These are phyloP conservation scores for Akanthomyces lecanii DNA, from an alignment of 2,329 filamentous ascomycete genomes.

Conservation along the genomic window DNA sequence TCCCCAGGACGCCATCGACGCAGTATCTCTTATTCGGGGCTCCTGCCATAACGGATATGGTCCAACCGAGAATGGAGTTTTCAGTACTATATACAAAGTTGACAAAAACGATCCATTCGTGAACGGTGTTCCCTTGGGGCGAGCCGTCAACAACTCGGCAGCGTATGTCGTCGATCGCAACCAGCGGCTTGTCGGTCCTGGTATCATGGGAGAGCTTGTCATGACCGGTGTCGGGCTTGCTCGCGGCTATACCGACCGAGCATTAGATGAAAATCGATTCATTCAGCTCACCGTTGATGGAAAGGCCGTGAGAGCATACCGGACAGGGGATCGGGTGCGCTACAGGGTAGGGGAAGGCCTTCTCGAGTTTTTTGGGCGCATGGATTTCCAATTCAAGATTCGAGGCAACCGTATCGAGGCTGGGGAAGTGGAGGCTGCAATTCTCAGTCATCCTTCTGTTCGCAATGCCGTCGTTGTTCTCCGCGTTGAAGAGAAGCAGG, in stretches of 20 bases:
- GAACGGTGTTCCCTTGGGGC: slow-evolving; percentile 24
- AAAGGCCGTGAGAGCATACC: slow-evolving; percentile 21
- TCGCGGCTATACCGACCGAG: slow-evolving; percentile 21
- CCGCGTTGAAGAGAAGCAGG: neutral
- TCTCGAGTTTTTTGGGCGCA: slow-evolving; percentile 27
- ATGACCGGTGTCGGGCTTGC: slow-evolving; percentile 24
- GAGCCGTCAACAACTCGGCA: slow-evolving; percentile 23
- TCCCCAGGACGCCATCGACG: slow-evolving; percentile 5
- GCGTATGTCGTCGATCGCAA: slow-evolving; percentile 21
- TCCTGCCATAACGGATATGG: slow-evolving; percentile 23
- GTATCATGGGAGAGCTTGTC: slow-evolving; percentile 25
- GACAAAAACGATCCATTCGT: neutral
- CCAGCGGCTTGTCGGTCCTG: slow-evolving; percentile 20
- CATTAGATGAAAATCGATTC: slow-evolving; percentile 19
- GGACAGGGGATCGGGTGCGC: slow-evolving; percentile 27
- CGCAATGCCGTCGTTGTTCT: slow-evolving; percentile 22
- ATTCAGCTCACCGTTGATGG: slow-evolving; percentile 14
- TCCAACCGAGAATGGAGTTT: slow-evolving; percentile 23
- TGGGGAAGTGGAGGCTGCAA: slow-evolving; percentile 25
- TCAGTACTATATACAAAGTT: slow-evolving; percentile 20
- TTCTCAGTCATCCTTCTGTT: slow-evolving; percentile 19
- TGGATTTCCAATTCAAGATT: slow-evolving; percentile 29
- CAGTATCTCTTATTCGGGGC: slow-evolving; percentile 4
- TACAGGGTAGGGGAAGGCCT: slow-evolving; percentile 22
- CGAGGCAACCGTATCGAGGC: slow-evolving; percentile 30